Percentiles rank a stretch among this genome's conserved stretches.
Evolutionary conservation across 2,329 filamentous ascomycete species (phyloP).

Genomic region (Cordyceps militaris): DNA sequence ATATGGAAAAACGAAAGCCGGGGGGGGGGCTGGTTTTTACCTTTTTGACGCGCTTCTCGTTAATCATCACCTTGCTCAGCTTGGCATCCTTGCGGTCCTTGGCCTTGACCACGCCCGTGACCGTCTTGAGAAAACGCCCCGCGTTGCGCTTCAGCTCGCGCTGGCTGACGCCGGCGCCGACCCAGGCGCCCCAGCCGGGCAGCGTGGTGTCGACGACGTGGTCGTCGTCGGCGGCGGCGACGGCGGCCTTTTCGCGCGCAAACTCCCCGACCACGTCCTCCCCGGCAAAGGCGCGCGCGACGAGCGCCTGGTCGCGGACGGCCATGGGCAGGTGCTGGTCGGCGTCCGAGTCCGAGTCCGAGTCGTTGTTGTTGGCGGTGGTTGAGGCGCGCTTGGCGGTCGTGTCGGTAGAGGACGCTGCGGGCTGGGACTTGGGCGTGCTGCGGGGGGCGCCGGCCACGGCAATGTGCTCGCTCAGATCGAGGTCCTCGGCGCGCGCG

Average conservation of each 20-base stretch:
- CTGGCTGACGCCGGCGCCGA: conserved; percentile 72
- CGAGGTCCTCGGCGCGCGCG: conserved; percentile 29
- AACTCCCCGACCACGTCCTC: conserved; percentile 81
- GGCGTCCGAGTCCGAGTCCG: conserved; percentile 35
- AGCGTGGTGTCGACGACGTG: conserved; percentile 77
- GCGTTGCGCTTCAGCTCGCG: conserved; percentile 58
- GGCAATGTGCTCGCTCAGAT: conserved; percentile 27
- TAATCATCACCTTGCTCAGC: conserved; percentile 80
- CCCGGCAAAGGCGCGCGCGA: conserved; percentile 80
- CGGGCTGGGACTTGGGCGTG: conserved; percentile 20
- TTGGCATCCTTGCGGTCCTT: conserved; percentile 75
- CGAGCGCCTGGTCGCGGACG: conserved; percentile 58
- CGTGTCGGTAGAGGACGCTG: conserved; percentile 17
- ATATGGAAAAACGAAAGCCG: background rate
- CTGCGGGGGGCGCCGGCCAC: conserved; percentile 21
- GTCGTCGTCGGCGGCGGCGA: conserved; percentile 70
- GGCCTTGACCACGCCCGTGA: conserved; percentile 68
- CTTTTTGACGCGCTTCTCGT: conserved; percentile 85
- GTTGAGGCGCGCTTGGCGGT: background rate
- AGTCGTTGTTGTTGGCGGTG: conserved; percentile 27
- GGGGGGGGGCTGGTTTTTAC: no score
- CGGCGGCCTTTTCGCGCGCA: conserved; percentile 66
- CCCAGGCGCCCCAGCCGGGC: conserved; percentile 91
- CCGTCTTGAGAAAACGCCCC: conserved; percentile 55
- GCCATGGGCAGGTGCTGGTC: conserved; percentile 48